phyloP scores from a whole-genome alignment of 139 green algal genomes.

The Picochlorum sp. region DNA sequence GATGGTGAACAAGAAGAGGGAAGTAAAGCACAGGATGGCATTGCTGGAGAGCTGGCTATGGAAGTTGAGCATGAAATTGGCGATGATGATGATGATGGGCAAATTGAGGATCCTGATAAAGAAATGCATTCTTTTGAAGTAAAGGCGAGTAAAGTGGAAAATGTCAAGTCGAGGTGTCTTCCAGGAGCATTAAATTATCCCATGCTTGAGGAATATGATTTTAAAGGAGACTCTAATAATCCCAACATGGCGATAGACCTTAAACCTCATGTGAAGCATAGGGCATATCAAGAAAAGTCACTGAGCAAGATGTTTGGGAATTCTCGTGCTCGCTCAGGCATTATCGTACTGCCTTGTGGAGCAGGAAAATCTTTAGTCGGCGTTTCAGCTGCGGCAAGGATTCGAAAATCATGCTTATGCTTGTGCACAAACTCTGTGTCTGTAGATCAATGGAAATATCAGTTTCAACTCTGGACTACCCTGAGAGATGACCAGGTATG shows the following conservation, averaged over 20 bases:
- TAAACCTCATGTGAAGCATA: slow-evolving; percentile 71
- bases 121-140: slow-evolving; percentile 70
- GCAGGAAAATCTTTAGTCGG: slow-evolving; percentile 90
- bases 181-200: slow-evolving; percentile 85
- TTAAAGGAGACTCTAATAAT: slow-evolving; percentile 60
- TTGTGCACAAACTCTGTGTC: slow-evolving; percentile 73
- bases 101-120: slow-evolving; percentile 27
- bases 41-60: background rate
- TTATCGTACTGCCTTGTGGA: slow-evolving; percentile 97
- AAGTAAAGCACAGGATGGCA: slow-evolving; percentile 4
- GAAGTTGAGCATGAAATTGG: slow-evolving; percentile 7
- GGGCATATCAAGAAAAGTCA: slow-evolving; percentile 69
- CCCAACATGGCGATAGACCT: slow-evolving; percentile 69
- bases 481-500: slow-evolving; percentile 71
- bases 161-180: slow-evolving; percentile 89
- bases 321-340: slow-evolving; percentile 72
- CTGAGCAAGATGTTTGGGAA: slow-evolving; percentile 99
- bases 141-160: slow-evolving; percentile 70
- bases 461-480: slow-evolving; percentile 95
- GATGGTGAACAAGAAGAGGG: slow-evolving; percentile 10
- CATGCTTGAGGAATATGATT: slow-evolving; percentile 99
- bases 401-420: slow-evolving; percentile 78
- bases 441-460: slow-evolving; percentile 93
- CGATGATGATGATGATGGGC: background rate
- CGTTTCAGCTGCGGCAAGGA: slow-evolving; percentile 72